Evolutionary conservation across 805 yeast genomes (phyloP).

Genomic region (Yarrowia divulgata): DNA sequence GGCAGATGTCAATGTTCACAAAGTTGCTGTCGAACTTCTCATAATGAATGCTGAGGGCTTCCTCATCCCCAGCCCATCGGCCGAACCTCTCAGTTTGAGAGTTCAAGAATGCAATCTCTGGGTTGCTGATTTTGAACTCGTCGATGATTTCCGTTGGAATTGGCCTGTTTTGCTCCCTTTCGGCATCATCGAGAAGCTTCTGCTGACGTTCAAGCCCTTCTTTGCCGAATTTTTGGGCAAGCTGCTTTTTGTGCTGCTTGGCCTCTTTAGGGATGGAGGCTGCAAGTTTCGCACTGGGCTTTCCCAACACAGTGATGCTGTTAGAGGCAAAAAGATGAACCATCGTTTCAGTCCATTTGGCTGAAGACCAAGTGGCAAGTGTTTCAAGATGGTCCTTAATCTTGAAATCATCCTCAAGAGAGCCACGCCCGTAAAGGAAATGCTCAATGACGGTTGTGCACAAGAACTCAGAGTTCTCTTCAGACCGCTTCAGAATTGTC

Average conservation of each 20-base stretch:
- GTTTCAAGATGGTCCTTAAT: slow-evolving; percentile 22
- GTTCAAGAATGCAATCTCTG: slow-evolving; percentile 73
- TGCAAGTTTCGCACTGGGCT: slow-evolving; percentile 72
- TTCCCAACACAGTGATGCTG: slow-evolving; percentile 69
- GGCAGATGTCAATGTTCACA: slow-evolving; percentile 66
- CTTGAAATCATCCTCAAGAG: slow-evolving; percentile 57
- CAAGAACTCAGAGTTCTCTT: slow-evolving; percentile 56
- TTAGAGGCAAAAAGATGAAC: slow-evolving; percentile 63
- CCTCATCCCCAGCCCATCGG: slow-evolving; percentile 56
- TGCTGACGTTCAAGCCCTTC: slow-evolving; percentile 64
- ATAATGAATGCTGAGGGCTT: slow-evolving; percentile 76
- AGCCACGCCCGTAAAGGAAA: slow-evolving; percentile 48
- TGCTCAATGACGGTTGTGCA: slow-evolving; percentile 44
- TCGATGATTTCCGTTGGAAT: slow-evolving; percentile 74
- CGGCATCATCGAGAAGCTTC: slow-evolving; percentile 65
- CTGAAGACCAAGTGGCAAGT: slow-evolving; percentile 65
- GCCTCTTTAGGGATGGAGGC: slow-evolving; percentile 59
- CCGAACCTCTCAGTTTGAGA: slow-evolving; percentile 63
- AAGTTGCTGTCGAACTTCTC: slow-evolving; percentile 85
- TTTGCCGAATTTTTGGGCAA: slow-evolving; percentile 62
- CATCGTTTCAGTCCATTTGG: slow-evolving; percentile 71
- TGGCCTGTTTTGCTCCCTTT: slow-evolving; percentile 69
- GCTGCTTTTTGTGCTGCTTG: slow-evolving; percentile 57
- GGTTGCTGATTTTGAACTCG: slow-evolving; percentile 74
- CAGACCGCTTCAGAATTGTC: slow-evolving; percentile 36